Evolutionary conservation across 2,329 filamentous ascomycete genomes (phyloP), one percentile per base, ranked within the genome.

Genomic region (Hypoxylon sp.): DNA sequence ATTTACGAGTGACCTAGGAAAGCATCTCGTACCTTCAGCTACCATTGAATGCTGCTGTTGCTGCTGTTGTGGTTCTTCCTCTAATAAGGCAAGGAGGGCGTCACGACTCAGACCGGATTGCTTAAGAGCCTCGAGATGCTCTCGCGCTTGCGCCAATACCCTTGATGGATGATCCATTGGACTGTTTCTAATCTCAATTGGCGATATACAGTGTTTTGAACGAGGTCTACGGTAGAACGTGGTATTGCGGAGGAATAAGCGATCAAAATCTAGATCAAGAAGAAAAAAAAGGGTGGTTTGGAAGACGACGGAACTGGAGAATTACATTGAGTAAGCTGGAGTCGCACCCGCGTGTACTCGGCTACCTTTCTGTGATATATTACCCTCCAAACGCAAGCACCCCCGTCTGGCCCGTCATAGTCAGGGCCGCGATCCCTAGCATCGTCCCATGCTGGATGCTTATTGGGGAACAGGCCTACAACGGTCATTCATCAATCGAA

Each of bases 91-190:
- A 47, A 77, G 55, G 46, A 79, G 47, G 19, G 72, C 74, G 63
- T 77, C 73, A 54, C 74, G 75, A 57, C 76, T 78, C 8, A 79
- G 73, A 46, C 77, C 77, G n/a, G 76, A 74, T 62, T 79, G 75
- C 65, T 78, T 78, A 52, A 79, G 67, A 66, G 77, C 77, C 62
- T 78, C 76, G 57, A 79, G 73, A 56, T 78, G 76, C 62, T 76
- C 70, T 67, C 76, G 74, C 57, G 76, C 77, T 68, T 77, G 74
- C 47, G 74, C 77, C 46, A 78, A 48, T 65, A 76, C 76, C 65
- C 75, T 72, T 65, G 76, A 77, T 26, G 76, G 75, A 67, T 78
- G 73, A 61, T 76, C 75, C 75, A 77, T 77, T 70, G 70, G 19
- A 63, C 47, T 60, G 55, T 55, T 48, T 54, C 29, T 50, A 61